Conservation (phyloP, 1,139 yeast species). For the Kurtzmaniella quercitrusa region DNA sequence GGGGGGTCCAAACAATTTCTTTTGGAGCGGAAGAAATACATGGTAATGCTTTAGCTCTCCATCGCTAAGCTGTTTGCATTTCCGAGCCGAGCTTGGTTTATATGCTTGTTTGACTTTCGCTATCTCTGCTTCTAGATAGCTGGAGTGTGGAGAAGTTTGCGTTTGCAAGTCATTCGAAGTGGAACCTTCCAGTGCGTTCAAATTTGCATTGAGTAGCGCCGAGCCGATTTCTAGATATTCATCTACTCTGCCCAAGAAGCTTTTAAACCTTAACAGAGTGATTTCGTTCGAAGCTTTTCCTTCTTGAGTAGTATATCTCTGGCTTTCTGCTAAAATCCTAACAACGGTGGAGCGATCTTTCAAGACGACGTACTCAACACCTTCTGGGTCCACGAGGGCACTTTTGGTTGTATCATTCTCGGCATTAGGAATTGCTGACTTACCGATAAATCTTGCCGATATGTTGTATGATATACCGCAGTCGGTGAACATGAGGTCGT, state of each 20-base stretch:
- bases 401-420: slow-evolving; percentile 11
- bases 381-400: slow-evolving; percentile 25
- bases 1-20: slow-evolving; percentile 29
- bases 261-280: slow-evolving; percentile 21
- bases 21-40: slow-evolving; percentile 20
- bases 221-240: neutral
- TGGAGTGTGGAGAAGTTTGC: neutral
- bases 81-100: slow-evolving; percentile 8
- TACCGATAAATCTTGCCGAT: slow-evolving; percentile 41
- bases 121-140: slow-evolving; percentile 8
- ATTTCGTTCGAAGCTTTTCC: slow-evolving; percentile 12
- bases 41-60: slow-evolving; percentile 8
- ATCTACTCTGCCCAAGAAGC: slow-evolving; percentile 8
- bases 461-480: slow-evolving; percentile 34
- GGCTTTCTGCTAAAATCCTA: slow-evolving; percentile 26
- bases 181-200: neutral
- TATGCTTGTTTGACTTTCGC: slow-evolving; percentile 20
- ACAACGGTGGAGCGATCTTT: slow-evolving; percentile 27
- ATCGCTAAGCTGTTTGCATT: slow-evolving; percentile 1
- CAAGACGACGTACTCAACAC: slow-evolving; percentile 41
- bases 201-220: neutral
- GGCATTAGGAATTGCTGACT: slow-evolving; percentile 21
- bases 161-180: neutral
- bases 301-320: slow-evolving; percentile 7
- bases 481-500: slow-evolving; percentile 38